Percentiles rank a stretch among this genome's conserved stretches.
Evolutionary conservation across 768 basidiomycete genomes (phyloP).

Genomic region (Russula sp.): DNA sequence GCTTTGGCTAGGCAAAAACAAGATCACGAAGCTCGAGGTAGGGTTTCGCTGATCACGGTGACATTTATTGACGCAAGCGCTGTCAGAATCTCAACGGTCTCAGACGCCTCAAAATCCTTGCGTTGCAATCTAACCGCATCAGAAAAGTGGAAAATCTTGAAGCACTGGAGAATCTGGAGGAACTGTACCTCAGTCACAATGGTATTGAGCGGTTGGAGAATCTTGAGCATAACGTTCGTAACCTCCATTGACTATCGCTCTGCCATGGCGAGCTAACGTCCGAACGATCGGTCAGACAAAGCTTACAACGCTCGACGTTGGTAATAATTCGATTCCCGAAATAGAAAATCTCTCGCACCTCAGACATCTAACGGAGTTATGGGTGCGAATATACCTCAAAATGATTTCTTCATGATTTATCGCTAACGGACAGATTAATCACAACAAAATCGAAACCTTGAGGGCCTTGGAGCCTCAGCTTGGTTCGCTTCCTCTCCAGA

Average conservation of each 20-base stretch:
- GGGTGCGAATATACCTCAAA: conserved; percentile 53
- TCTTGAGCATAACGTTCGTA: conserved; percentile 73
- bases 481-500: conserved; percentile 60
- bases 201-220: conserved; percentile 83
- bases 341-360: conserved; percentile 85
- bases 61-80: neutral
- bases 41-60: conserved; percentile 8
- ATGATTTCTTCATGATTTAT: neutral
- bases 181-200: conserved; percentile 93
- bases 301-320: conserved; percentile 83
- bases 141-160: conserved; percentile 84
- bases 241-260: neutral
- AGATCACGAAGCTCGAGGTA: conserved; percentile 85
- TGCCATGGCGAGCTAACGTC: neutral
- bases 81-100: conserved; percentile 66
- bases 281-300: conserved; percentile 44
- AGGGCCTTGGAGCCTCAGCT: conserved; percentile 66
- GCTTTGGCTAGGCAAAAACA: conserved; percentile 98
- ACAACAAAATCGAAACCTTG: conserved; percentile 79
- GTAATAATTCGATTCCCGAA: conserved; percentile 74
- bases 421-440: conserved; percentile 62
- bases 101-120: conserved; percentile 76
- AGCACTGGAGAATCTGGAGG: conserved; percentile 67
- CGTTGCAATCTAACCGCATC: conserved; percentile 91
- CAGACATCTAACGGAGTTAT: conserved; percentile 79